Base-by-base conservation (phyloP, 306 rosid species). In the Rosa multiflora region DNA sequence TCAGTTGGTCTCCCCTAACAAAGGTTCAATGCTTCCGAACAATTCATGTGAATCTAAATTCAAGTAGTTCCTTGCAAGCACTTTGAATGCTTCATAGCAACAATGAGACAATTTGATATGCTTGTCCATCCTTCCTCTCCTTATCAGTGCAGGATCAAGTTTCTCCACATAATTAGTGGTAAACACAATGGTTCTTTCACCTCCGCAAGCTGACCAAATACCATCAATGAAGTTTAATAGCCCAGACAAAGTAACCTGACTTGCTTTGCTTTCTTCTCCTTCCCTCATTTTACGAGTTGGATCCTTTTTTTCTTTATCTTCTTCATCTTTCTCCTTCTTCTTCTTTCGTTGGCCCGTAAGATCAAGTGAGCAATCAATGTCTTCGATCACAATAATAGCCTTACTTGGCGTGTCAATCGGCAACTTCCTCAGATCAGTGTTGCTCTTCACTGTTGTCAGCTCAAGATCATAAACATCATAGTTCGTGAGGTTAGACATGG, bases 121-220 rank as follows among this genome's bases (percentile, higher is more conserved):
- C 26, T 23, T 23, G 26, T 23, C 26, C 26, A 23, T 23, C 26
- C 26, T 23, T 23, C 26, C 26, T 23, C 26, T 23, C 26, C 26
- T 23, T 23, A 23, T 23, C 26, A 23, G 26, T 23, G 26, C 26
- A 23, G 26, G 26, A 23, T 23, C 26, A 23, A 23, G 26, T 23
- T 23, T 23, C 26, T 23, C 26, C 26, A 23, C 26, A 77, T 82
- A 84, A 43, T 89, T 91, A 0, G 97, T 89, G 0, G 98, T 91
- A 51, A 93, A 93, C 29, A 91, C 84, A 5, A 91, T 83, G 40
- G 88, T 75, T 67, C 91, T 85, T 64, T 93, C 94, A 11, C 92
- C 89, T 4, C 93, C 94, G 75, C 94, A 87, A 6, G 98, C 89
- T 5, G 97, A 91, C 98, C 98, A 88, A 68, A 91, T 85, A 63